Evolutionary conservation across 768 basidiomycete species (phyloP).

Genomic region (Collybia sordida): DNA sequence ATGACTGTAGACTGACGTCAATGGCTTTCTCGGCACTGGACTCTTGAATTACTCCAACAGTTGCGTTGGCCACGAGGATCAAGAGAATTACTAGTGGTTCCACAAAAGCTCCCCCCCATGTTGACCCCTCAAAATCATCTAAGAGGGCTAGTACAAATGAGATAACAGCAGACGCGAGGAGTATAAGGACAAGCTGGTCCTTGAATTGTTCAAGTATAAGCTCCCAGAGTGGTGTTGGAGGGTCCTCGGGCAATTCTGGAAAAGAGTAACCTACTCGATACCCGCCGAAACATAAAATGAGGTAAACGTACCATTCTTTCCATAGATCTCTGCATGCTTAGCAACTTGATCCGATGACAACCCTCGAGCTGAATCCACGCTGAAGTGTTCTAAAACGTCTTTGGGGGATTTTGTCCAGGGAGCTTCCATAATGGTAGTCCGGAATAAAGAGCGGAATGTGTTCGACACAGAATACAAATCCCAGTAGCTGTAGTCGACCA

Average conservation of each 20-base stretch:
- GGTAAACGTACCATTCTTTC: slow-evolving; percentile 70
- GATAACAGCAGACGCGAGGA: slow-evolving; percentile 89
- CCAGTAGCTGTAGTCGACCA: slow-evolving; percentile 11
- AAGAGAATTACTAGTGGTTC: slow-evolving; percentile 94
- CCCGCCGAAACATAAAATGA: background rate
- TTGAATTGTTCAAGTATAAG: slow-evolving; percentile 99
- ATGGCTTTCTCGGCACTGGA: slow-evolving; percentile 96
- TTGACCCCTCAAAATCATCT: slow-evolving; percentile 70
- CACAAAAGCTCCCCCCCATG: slow-evolving; percentile 83
- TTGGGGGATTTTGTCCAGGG: slow-evolving; percentile 79
- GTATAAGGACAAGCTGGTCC: slow-evolving; percentile 96
- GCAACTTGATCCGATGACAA: slow-evolving; percentile 66
- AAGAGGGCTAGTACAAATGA: slow-evolving; percentile 91
- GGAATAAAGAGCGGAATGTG: slow-evolving; percentile 14
- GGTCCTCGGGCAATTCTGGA: slow-evolving; percentile 89
- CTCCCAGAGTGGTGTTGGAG: slow-evolving; percentile 88
- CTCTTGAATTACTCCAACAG: slow-evolving; percentile 97
- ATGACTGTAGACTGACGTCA: slow-evolving; percentile 62
- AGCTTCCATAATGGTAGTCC: slow-evolving; percentile 49
- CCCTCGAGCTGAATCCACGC: slow-evolving; percentile 61
- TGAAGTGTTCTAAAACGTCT: slow-evolving; percentile 72
- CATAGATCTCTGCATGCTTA: slow-evolving; percentile 77
- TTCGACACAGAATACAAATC: slow-evolving; percentile 2
- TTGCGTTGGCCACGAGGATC: slow-evolving; percentile 95
- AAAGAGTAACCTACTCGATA: slow-evolving; percentile 3